Base-by-base conservation (phyloP, 2,329 filamentous ascomycete genomes). In the Stachybotrys chartarum region DNA sequence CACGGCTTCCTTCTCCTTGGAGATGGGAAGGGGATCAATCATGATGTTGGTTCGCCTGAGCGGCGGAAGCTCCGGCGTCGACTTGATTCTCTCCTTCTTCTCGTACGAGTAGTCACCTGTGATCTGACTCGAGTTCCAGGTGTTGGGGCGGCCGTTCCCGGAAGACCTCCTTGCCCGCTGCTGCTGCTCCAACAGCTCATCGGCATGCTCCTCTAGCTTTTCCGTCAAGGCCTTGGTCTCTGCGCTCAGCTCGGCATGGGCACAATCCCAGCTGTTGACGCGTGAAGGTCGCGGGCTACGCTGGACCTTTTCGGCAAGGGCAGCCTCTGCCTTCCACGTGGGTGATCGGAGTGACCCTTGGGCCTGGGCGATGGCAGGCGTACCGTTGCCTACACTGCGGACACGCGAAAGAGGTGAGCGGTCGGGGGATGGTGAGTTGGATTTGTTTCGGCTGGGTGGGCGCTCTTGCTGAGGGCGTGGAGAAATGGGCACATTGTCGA, bases 1-100 rank as follows among this genome's bases (percentile, higher is more conserved):
- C 2, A 92, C 88, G 3, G 89, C 89, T 65, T 93, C 88, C 68
- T 94, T 94, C 71, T 94, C 90, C 69, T 90, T 91, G 50, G 89
- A 93, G 31, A 92, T 84, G 16, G 90, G 90, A 42, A 94, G 75
- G 4, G 90, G 90, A 64, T 94, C 90, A 58, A 93, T 90, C 81
- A 93, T 90, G 60, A 91, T 86, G 63, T 91, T 88, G 47, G 84
- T 86, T 62, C 85, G 84, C 55, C 86, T 84, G 8, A 90, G 73
- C 1, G 87, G 86, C 0, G 87, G 87, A 1, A 86, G 76, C 61
- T 90, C 82, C 7, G 92, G 74, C 72, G 86, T 72, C 65, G 86
- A 77, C 76, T 83, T 87, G 57, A 84, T 77, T 45, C 84, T 78
- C 7, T 76, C 73, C 59, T 80, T 83, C 51, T 73, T 74, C 11